Percentiles rank a stretch among this genome's conserved stretches.
phyloP scores from a whole-genome alignment of 495 filamentous ascomycete genomes.

The Penicillium cosmopolitanum region DNA sequence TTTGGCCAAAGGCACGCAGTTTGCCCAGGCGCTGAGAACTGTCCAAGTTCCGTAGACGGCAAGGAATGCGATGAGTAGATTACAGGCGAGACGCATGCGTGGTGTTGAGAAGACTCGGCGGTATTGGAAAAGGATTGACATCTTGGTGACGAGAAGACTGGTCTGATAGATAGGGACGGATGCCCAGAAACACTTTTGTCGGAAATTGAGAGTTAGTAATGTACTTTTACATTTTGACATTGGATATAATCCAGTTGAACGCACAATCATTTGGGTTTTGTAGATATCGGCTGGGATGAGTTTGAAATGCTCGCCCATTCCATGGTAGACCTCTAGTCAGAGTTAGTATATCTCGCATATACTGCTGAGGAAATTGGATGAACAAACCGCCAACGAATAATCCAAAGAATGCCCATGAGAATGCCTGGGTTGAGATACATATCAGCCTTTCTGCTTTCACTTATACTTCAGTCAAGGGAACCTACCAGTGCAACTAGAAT shows the following conservation, averaged over 20 bases:
- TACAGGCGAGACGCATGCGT: conserved; percentile 45
- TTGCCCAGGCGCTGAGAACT: conserved; percentile 39
- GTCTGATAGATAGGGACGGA: conserved; percentile 40
- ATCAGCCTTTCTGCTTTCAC: background rate
- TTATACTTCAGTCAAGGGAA: background rate
- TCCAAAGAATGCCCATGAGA: conserved; percentile 43
- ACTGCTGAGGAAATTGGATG: background rate
- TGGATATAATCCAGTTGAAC: background rate
- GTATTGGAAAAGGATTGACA: conserved; percentile 45
- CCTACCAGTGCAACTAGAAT: conserved; percentile 36
- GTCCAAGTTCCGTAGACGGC: conserved; percentile 43
- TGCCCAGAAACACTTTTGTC: conserved; percentile 38
- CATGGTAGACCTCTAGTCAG: conserved; percentile 32
- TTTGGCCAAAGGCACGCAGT: conserved; percentile 38
- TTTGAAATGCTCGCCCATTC: conserved; percentile 40
- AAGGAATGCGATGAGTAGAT: conserved; percentile 34
- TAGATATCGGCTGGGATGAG: conserved; percentile 26
- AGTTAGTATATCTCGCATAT: conserved; percentile 14
- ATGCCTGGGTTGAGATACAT: conserved; percentile 18
- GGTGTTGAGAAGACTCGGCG: conserved; percentile 41
- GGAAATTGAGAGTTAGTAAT: background rate
- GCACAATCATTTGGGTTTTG: conserved; percentile 40
- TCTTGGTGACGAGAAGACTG: conserved; percentile 39
- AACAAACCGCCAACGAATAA: conserved; percentile 38
- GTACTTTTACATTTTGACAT: background rate